Conservation (phyloP, 164 flowering plant genomes). For the Platanus orientalis region DNA sequence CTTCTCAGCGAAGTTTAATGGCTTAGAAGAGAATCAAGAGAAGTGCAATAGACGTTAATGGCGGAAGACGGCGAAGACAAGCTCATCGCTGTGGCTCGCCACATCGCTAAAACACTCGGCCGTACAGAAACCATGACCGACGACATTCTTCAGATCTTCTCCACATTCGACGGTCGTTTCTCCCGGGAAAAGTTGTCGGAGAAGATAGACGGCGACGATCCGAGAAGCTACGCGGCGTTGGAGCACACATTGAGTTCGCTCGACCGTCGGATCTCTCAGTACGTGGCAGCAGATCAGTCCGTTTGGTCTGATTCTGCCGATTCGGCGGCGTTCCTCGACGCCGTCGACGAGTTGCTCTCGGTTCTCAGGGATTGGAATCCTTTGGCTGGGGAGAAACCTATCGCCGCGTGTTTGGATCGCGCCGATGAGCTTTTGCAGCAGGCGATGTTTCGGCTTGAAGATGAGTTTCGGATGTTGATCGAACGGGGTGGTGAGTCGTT, state of each 20-base stretch:
- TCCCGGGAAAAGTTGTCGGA: constrained; percentile 57
- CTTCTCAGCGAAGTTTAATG: not conserved
- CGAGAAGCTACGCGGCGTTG: constrained; percentile 20
- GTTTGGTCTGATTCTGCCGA: constrained; percentile 61
- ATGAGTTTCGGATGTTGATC: constrained; percentile 45
- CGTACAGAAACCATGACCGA: constrained; percentile 74
- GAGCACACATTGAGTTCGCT: constrained; percentile 37
- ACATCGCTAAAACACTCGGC: constrained; percentile 90
- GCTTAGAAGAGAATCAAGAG: not conserved
- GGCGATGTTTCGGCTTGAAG: constrained; percentile 54
- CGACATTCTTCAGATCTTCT: constrained; percentile 82
- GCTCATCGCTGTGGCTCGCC: constrained; percentile 79
- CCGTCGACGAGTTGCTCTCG: constrained; percentile 45
- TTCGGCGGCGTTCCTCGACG: constrained; percentile 49
- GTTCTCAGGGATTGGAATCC: constrained; percentile 40
- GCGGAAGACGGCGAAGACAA: constrained; percentile 77
- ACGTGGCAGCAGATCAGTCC: constrained; percentile 35
- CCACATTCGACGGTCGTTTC: constrained; percentile 78
- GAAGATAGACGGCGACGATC: constrained; percentile 18
- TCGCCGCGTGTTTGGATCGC: constrained; percentile 37
- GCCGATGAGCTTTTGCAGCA: constrained; percentile 64
- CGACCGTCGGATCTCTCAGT: constrained; percentile 52
- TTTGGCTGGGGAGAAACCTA: constrained; percentile 5
- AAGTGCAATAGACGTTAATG: constrained; percentile 8
- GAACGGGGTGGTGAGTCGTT: constrained; percentile 31